These are phyloP conservation scores for Fraxinus albicans DNA, from an alignment of 305 asterid species.

Conservation along the genomic window DNA sequence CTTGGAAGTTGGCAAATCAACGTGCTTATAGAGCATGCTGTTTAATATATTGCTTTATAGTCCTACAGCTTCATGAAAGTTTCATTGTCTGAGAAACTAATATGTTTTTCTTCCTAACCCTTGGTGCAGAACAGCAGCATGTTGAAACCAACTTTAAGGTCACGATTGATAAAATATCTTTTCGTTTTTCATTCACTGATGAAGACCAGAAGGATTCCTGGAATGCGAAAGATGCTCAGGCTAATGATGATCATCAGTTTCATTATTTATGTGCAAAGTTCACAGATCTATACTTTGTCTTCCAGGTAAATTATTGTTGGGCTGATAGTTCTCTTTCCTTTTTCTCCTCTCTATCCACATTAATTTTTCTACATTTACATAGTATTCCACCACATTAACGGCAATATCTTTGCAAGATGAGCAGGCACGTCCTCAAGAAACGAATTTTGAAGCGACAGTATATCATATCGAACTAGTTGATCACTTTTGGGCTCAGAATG, in stretches of 20 bases:
- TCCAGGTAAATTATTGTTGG: slow-evolving; percentile 57
- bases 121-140: slow-evolving; percentile 81
- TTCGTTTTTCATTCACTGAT: slow-evolving; percentile 69
- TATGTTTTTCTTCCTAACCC: slow-evolving; percentile 27
- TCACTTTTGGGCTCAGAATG: slow-evolving; percentile 50
- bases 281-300: slow-evolving; percentile 41
- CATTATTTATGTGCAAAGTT: slow-evolving; percentile 66
- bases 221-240: slow-evolving; percentile 36
- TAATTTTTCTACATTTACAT: slow-evolving; percentile 15
- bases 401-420: slow-evolving; percentile 40
- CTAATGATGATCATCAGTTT: slow-evolving; percentile 33
- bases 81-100: slow-evolving; percentile 26
- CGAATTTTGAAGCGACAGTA: slow-evolving; percentile 63
- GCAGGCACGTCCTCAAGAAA: slow-evolving; percentile 73
- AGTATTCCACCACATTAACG: slow-evolving; percentile 32
- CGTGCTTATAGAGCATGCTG: background rate
- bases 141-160: slow-evolving; percentile 86
- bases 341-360: slow-evolving; percentile 2
- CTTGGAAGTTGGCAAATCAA: background rate
- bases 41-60: slow-evolving; percentile 1
- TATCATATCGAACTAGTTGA: slow-evolving; percentile 72
- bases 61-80: slow-evolving; percentile 14
- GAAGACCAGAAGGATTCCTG: slow-evolving; percentile 56
- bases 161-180: slow-evolving; percentile 50
- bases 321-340: slow-evolving; percentile 24